Percentiles rank a stretch among this genome's conserved stretches.
phyloP scores from a whole-genome alignment of 495 filamentous ascomycete species.

The Neurospora intermedia region DNA sequence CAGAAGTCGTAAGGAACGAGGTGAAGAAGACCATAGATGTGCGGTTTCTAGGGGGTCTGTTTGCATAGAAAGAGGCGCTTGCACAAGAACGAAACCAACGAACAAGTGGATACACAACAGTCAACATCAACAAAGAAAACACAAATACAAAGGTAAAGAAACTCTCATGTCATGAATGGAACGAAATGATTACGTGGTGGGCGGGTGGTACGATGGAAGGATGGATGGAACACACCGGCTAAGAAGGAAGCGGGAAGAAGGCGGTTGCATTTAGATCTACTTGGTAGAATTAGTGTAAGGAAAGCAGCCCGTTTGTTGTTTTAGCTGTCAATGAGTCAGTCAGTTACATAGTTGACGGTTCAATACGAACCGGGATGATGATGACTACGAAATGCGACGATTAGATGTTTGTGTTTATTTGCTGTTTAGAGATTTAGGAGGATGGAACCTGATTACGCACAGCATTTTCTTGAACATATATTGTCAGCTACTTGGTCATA shows the following conservation, averaged over 20 bases:
- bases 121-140: not conserved
- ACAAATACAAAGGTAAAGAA: conserved; percentile 1
- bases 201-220: not conserved
- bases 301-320: not conserved
- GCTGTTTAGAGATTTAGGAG: not conserved
- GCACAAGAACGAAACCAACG: not conserved
- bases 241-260: not conserved
- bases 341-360: not conserved
- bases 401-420: not conserved
- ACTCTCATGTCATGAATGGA: not conserved
- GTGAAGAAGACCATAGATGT: not conserved
- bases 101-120: not conserved
- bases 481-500: not conserved
- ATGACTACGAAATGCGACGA: not conserved
- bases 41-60: not conserved
- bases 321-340: not conserved
- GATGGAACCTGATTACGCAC: not conserved
- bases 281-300: not conserved
- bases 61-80: not conserved
- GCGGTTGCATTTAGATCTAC: not conserved
- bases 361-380: not conserved
- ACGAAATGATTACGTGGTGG: not conserved
- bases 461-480: not conserved
- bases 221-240: not conserved
- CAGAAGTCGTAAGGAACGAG: conserved; percentile 28